Conservation (phyloP, 495 filamentous ascomycete species). For the Penicillium canescens region DNA sequence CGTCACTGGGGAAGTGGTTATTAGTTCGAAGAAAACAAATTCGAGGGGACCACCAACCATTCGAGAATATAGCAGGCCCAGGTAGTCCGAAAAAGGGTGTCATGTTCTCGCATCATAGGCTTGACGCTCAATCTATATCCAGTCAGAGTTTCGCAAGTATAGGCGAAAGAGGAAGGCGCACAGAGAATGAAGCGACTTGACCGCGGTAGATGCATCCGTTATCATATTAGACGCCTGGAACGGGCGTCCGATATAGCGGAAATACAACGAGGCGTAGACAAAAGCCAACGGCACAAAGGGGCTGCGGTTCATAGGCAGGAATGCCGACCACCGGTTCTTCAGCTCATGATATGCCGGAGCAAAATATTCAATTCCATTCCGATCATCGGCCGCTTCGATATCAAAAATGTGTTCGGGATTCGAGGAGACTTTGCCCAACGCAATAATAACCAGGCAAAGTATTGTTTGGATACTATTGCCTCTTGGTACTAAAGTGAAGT, state of each 20-base stretch:
- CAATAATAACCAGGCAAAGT: constrained; percentile 15
- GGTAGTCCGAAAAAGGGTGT: constrained; percentile 11
- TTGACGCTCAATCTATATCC: constrained; percentile 10
- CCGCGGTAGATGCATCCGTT: constrained; percentile 8
- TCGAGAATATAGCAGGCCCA: constrained; percentile 24
- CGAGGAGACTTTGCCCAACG: constrained; percentile 15
- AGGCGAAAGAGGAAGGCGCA: background rate
- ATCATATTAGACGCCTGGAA: constrained; percentile 17
- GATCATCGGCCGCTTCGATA: constrained; percentile 6
- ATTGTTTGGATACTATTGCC: constrained; percentile 5
- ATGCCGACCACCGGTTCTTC: background rate
- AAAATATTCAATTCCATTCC: constrained; percentile 17
- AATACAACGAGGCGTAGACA: constrained; percentile 20
- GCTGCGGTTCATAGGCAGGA: constrained; percentile 4
- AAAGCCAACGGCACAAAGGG: constrained; percentile 11
- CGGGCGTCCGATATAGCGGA: constrained; percentile 17
- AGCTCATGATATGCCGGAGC: constrained; percentile 14
- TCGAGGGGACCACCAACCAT: constrained; percentile 4
- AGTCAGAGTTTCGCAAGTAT: background rate
- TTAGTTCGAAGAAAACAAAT: background rate
- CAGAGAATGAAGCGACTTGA: constrained; percentile 14
- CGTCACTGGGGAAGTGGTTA: constrained; percentile 6
- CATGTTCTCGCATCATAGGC: constrained; percentile 1
- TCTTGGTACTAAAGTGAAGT: constrained; percentile 8
- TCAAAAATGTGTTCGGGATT: constrained; percentile 6